Conservation (phyloP, 2,329 filamentous ascomycete species). For the Myriosclerotinia scirpicola region DNA sequence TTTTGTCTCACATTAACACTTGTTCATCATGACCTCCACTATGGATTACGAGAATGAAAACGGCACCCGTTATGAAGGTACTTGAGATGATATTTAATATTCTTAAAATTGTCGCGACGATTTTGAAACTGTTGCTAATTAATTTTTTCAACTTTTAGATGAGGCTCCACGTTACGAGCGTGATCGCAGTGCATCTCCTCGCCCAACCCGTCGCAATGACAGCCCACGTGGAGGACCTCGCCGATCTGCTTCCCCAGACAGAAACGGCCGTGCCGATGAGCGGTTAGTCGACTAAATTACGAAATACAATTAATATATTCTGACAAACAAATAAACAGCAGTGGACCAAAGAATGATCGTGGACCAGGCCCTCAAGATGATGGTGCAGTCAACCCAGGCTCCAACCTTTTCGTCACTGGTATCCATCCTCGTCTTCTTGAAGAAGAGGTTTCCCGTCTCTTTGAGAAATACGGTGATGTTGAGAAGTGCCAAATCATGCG, state of each 20-base stretch:
- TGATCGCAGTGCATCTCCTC: conserved; percentile 65
- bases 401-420: conserved; percentile 97
- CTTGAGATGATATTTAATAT: conserved; percentile 30
- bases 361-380: conserved; percentile 60
- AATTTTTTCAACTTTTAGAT: conserved; percentile 46
- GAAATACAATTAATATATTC: conserved; percentile 19
- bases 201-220: conserved; percentile 57
- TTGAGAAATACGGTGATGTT: conserved; percentile 98
- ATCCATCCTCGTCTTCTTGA: conserved; percentile 92
- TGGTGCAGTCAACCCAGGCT: conserved; percentile 85
- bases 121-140: conserved; percentile 21
- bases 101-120: not conserved
- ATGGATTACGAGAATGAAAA: conserved; percentile 72
- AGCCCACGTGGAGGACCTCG: conserved; percentile 56
- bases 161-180: conserved; percentile 67
- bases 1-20: conserved; percentile 26
- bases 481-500: conserved; percentile 99
- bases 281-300: conserved; percentile 44
- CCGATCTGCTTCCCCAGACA: conserved; percentile 61
- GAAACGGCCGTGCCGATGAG: conserved; percentile 48
- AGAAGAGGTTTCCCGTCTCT: conserved; percentile 87
- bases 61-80: conserved; percentile 66
- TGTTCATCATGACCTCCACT: conserved; percentile 48
- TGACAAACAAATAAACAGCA: conserved; percentile 24
- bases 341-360: conserved; percentile 54